Evolutionary conservation across 1,284 basidiomycete genomes (phyloP).

Genomic region (Hypsizygus ulmarius): DNA sequence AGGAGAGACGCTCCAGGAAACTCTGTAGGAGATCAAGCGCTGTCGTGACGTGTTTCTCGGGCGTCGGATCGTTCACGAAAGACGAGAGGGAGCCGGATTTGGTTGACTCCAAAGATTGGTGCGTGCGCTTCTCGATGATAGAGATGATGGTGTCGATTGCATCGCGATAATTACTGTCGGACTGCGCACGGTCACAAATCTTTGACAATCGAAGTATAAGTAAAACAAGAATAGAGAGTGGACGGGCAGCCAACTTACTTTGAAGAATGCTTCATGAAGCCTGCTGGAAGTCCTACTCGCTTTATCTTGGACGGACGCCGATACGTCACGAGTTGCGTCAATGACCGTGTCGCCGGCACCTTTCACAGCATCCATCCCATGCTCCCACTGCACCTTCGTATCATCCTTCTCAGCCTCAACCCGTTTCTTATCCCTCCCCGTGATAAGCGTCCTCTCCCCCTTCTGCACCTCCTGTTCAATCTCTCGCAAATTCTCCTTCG

Average conservation of each 20-base stretch:
- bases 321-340: slow-evolving; percentile 45
- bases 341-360: slow-evolving; percentile 54
- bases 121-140: slow-evolving; percentile 54
- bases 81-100: slow-evolving; percentile 46
- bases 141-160: slow-evolving; percentile 55
- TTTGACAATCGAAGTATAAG: slow-evolving; percentile 22
- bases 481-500: slow-evolving; percentile 50
- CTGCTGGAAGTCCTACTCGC: slow-evolving; percentile 39
- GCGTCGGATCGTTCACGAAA: slow-evolving; percentile 54
- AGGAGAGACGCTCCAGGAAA: slow-evolving; percentile 44
- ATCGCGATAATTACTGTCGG: slow-evolving; percentile 53
- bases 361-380: slow-evolving; percentile 62
- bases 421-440: slow-evolving; percentile 48
- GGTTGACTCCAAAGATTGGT: slow-evolving; percentile 44
- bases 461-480: slow-evolving; percentile 56
- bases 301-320: slow-evolving; percentile 40
- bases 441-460: slow-evolving; percentile 52
- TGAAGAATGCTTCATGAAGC: slow-evolving; percentile 48
- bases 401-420: slow-evolving; percentile 43
- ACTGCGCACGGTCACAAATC: slow-evolving; percentile 62
- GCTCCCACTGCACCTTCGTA: slow-evolving; percentile 53
- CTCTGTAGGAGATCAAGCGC: slow-evolving; percentile 41
- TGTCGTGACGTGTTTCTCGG: slow-evolving; percentile 47
- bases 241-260: slow-evolving; percentile 41
- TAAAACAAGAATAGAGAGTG: background rate